Percentiles rank a stretch among this genome's conserved stretches.
Conservation (phyloP, 371 early-diverging fungal species). For the Saksenaea oblongispora region DNA sequence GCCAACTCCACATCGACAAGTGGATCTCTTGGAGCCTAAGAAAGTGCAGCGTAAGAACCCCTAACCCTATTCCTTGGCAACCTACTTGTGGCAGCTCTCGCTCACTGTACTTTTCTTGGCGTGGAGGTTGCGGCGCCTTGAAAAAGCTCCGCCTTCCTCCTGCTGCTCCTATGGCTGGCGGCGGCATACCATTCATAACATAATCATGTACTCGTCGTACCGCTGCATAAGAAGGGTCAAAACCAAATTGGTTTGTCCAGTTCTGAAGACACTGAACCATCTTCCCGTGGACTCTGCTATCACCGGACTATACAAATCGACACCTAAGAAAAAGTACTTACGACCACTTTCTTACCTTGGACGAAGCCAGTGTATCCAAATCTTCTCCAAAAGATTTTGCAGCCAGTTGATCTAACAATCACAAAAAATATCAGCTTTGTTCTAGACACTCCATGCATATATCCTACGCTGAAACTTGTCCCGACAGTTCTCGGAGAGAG, state of each 20-base stretch:
- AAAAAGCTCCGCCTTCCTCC: conserved; percentile 3
- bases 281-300: conserved; percentile 40
- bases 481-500: conserved; percentile 45
- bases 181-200: conserved; percentile 23
- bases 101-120: not conserved
- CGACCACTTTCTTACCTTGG: conserved; percentile 25
- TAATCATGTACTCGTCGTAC: conserved; percentile 33
- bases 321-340: not conserved
- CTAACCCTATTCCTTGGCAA: not conserved
- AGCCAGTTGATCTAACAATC: conserved; percentile 24
- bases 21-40: conserved; percentile 11
- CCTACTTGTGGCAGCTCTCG: not conserved
- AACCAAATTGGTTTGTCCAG: conserved; percentile 33
- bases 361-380: conserved; percentile 29
- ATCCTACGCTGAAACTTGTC: conserved; percentile 27
- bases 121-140: conserved; percentile 9
- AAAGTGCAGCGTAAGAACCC: not conserved
- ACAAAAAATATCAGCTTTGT: not conserved
- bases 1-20: conserved; percentile 39
- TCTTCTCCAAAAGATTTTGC: conserved; percentile 50
- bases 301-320: conserved; percentile 17
- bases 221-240: conserved; percentile 32
- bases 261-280: conserved; percentile 39
- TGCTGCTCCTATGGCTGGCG: conserved; percentile 3
- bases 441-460: not conserved